Base-by-base conservation (phyloP, 139 green algal species). In the Gonium pectorale region DNA sequence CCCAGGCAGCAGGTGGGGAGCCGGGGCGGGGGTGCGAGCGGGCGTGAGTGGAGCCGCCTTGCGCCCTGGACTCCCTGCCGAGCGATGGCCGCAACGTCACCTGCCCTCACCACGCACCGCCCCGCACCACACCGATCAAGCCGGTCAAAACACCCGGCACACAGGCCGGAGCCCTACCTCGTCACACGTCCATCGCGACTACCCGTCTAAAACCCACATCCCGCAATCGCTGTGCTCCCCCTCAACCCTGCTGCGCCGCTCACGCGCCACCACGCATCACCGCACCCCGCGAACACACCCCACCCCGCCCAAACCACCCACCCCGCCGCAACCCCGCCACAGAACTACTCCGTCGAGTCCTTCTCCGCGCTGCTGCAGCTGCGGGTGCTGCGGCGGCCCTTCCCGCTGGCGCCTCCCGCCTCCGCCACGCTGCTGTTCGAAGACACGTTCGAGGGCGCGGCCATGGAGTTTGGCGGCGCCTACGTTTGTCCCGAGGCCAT, bases 261-360 rank as follows among this genome's bases (percentile, higher is more conserved):
- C 46, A 11, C 15, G 46, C 46, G 46, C 46, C 46, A 11, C 46
- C 46, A 24, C 64, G 9, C 40, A 38, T 15, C 13, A 21, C 24
- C 40, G 5, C 67, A 38, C 40, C 43, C 29, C 68, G 27, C 40
- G 35, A 52, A n/a, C 44, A 4, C 68, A n/a, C 37, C 67, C 67
- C 64, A n/a, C 35, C 62, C 17, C 46, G 46, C 46, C 46, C 46
- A 11, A 54, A 63, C 13, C 54, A 24, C 54, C 13, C 54, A 15
- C 22, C 54, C 54, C 27, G 37, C 59, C 29, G 29, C 59, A 38
- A 69, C 11, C 63, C 33, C 63, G 5, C 5, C 27, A 5, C 75
- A 83, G 75, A 83, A 71, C 41, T 83, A 43, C n/a, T 63, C 40
- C 6, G 59, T 72, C 5, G 75, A 83, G 75, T 72, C 59, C 29